Base-by-base conservation (phyloP, 202 grass and related monocot species). In the Cymbopogon flexuosus region DNA sequence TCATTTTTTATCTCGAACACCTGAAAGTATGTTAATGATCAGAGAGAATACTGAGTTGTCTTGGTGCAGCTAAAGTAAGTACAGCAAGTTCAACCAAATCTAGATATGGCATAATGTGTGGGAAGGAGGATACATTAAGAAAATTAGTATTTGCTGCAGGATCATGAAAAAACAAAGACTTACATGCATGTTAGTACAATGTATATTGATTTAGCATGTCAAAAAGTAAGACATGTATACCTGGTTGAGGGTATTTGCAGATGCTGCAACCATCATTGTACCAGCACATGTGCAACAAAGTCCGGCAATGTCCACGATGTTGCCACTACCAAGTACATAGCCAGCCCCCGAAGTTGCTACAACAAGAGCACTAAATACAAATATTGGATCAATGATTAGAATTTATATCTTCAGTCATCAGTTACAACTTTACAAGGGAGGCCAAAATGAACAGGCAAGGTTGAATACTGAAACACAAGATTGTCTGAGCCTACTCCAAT, bases 221-320 rank as follows among this genome's bases (percentile, higher is more conserved):
- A 79, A 76, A 76, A 72, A 27, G n/a, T 51, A 76, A 80, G 10
- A 77, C 23, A 4, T 0, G 39, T 36, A 46, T 46, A 93, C 94
- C 94, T 97, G 94, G 78, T 97, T 97, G 61, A 97, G 88, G 46
- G 94, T 86, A 73, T 88, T 97, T 51, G 94, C 94, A 84, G 94
- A 93, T 86, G 94, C 94, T 22, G 94, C 94, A 75, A 93, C 94
- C 94, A 97, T 97, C 94, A 97, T 97, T 74, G 94, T 97, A 85
- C 94, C 94, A 75, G 89, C 76, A 68, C 94, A 97, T 40, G 94
- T 97, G 83, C 61, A 97, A 83, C 89, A 97, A 70, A 97, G 87
- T 73, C 91, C 91, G 3, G 83, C 85, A 27, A 93, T 65, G 83
- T 97, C 89, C 79, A 97, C 54, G 3, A 88, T 62, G 66, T 73